Conservation (phyloP, 2,329 filamentous ascomycete genomes). For the Grosmannia clavigera region DNA sequence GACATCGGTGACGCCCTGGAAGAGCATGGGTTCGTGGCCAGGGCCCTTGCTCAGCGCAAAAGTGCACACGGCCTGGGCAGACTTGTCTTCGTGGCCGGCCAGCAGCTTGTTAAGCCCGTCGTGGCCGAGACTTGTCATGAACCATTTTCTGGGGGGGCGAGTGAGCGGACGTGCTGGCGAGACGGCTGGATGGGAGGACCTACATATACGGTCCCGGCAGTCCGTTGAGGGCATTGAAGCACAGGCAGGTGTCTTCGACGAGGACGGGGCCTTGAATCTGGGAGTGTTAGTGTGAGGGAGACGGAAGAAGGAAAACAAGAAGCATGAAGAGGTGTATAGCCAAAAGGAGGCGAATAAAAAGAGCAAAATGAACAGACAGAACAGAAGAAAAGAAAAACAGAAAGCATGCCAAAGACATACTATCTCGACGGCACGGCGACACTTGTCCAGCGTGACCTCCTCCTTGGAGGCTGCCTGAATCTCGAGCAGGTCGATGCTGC, state of each 20-base stretch:
- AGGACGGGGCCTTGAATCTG: constrained; percentile 78
- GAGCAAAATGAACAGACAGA: not conserved
- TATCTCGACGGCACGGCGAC: constrained; percentile 62
- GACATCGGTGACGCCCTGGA: constrained; percentile 80
- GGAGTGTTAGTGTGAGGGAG: not conserved
- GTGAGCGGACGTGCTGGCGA: not conserved
- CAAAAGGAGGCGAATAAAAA: no score
- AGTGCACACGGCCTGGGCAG: constrained; percentile 85
- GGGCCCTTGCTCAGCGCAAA: constrained; percentile 87
- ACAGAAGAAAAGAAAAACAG: not conserved
- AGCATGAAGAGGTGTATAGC: no score
- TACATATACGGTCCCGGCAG: constrained; percentile 89
- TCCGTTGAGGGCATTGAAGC: constrained; percentile 82
- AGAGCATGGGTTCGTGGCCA: constrained; percentile 70
- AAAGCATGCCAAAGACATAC: constrained; percentile 31
- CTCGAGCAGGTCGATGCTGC: constrained; percentile 71
- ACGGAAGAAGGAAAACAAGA: not conserved
- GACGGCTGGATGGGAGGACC: not conserved
- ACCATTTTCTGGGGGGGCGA: constrained; percentile 64
- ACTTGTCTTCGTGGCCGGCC: constrained; percentile 79
- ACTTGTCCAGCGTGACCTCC: constrained; percentile 84
- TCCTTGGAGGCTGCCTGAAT: constrained; percentile 88
- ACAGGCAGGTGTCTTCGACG: constrained; percentile 90
- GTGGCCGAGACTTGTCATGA: constrained; percentile 72
- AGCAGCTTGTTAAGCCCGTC: constrained; percentile 83